A percentile compares a stretch with the other conserved stretches of the same genome.
Conservation (phyloP, 768 basidiomycete species). For the Pleurotus tuber-regium region DNA sequence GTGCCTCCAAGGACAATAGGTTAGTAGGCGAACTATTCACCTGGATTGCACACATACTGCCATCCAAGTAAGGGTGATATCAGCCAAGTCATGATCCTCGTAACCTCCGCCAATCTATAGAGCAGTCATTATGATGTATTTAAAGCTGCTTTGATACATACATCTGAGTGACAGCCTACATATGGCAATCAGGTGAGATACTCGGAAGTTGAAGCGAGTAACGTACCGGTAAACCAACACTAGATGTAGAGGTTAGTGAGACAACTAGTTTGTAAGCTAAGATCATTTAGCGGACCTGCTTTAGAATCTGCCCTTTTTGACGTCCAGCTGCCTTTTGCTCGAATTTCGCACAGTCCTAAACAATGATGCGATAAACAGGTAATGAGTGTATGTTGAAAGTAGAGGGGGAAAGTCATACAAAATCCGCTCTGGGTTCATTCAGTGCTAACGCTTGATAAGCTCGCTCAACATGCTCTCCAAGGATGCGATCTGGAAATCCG, state of each 20-base stretch:
- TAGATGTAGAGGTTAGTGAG: conserved; percentile 19
- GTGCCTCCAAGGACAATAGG: conserved; percentile 37
- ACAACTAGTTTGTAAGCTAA: neutral
- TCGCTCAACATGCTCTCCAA: conserved; percentile 62
- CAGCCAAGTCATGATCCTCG: conserved; percentile 63
- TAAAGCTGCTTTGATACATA: conserved; percentile 20
- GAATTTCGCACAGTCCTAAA: conserved; percentile 61
- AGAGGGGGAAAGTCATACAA: conserved; percentile 36
- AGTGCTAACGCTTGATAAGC: conserved; percentile 73
- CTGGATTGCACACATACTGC: conserved; percentile 37
- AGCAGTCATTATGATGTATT: neutral
- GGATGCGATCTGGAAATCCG: conserved; percentile 57
- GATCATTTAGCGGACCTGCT: conserved; percentile 43
- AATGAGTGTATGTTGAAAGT: neutral
- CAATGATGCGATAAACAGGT: neutral
- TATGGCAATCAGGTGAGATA: neutral
- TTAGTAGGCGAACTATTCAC: conserved; percentile 12
- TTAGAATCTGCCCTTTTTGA: conserved; percentile 54
- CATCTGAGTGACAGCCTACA: conserved; percentile 41
- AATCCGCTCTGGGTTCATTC: conserved; percentile 65
- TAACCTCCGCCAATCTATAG: conserved; percentile 69
- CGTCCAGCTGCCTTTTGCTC: conserved; percentile 52
- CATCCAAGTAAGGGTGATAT: conserved; percentile 66
- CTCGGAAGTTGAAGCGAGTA: neutral
- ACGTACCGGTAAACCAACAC: conserved; percentile 72